Base-by-base conservation (phyloP, 1,139 yeast species). In the Yamadazyma dendronema region DNA sequence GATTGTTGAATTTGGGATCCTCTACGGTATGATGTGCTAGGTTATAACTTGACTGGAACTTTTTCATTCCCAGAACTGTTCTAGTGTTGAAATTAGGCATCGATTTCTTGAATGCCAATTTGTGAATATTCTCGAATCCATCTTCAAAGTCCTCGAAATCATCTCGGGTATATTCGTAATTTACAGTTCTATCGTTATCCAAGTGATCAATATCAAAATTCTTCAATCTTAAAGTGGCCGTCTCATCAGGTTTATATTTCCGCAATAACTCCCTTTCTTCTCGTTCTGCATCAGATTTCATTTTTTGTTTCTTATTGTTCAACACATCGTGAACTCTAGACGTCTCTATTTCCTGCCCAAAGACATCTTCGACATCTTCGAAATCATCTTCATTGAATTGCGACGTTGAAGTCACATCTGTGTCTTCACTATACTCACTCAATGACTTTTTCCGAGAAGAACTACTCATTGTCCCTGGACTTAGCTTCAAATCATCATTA, bases 361-460 rank as follows among this genome's bases (percentile, higher is more conserved):
- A 67, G 7, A 66, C 58, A 34, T 65, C 58, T 40, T 68, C 74
- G 33, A 68, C 47, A 30, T 67, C 71, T 35, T 67, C 73, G 43
- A 69, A 66, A 28, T 64, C 74, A 3, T 66, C 70, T 28, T 65
- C 74, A 35, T 65, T 59, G 41, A 67, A 52, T 32, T 67, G 65
- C 2, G 69, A 62, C 22, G 22, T 19, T 19, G 22, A 19, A 0
- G 75, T 69, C 26, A 61, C 57, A 34, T 67, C 73, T 1, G 76
- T 69, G 21, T 54, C 67, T 40, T 66, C 72, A 43, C 71, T 63
- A 38, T 63, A 66, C 26, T 65, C 69, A 38, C 66, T 59, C 30
- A 65, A 45, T 4, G 65, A 47, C 31, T 54, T 56, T 13, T 45
- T 29, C 5, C 45, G 30, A 7, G 49, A 43, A 12, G 47, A 42